Evolutionary conservation across 2,329 filamentous ascomycete species (phyloP).

Genomic region (Xylaria polymorpha): DNA sequence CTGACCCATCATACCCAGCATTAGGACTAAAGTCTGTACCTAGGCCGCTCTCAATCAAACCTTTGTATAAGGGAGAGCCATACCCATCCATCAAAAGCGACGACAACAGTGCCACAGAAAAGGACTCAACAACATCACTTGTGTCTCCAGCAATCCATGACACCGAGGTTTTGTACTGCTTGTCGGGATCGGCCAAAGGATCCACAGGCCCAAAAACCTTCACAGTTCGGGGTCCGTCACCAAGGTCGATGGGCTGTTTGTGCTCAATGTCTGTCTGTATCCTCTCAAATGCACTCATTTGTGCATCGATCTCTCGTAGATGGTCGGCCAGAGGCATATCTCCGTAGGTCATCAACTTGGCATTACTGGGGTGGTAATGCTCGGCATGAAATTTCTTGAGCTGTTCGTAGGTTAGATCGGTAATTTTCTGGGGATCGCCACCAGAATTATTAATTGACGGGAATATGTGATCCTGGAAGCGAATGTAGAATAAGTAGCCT

Average conservation of each 20-base stretch:
- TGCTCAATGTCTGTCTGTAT: slow-evolving; percentile 77
- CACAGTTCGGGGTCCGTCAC: slow-evolving; percentile 72
- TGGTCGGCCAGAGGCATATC: slow-evolving; percentile 89
- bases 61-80: slow-evolving; percentile 90
- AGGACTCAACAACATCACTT: slow-evolving; percentile 85
- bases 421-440: slow-evolving; percentile 95
- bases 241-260: slow-evolving; percentile 79
- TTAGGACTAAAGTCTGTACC: slow-evolving; percentile 96
- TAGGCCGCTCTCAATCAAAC: slow-evolving; percentile 87
- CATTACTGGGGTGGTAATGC: slow-evolving; percentile 97
- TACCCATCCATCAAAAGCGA: slow-evolving; percentile 93
- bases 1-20: slow-evolving; percentile 86
- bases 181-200: slow-evolving; percentile 83
- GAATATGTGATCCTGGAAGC: slow-evolving; percentile 94
- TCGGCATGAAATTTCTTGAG: slow-evolving; percentile 87
- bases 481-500: slow-evolving; percentile 94
- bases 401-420: slow-evolving; percentile 91
- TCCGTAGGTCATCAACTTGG: slow-evolving; percentile 95
- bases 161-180: slow-evolving; percentile 92
- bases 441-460: slow-evolving; percentile 96
- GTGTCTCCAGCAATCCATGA: slow-evolving; percentile 93
- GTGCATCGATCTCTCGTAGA: slow-evolving; percentile 79
- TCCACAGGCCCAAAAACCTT: slow-evolving; percentile 85
- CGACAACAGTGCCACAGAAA: slow-evolving; percentile 84
- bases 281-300: slow-evolving; percentile 78